Evolutionary conservation across 2,329 filamentous ascomycete genomes (phyloP), one percentile per base, ranked within the genome.

Genomic region (Penicillium sp.): DNA sequence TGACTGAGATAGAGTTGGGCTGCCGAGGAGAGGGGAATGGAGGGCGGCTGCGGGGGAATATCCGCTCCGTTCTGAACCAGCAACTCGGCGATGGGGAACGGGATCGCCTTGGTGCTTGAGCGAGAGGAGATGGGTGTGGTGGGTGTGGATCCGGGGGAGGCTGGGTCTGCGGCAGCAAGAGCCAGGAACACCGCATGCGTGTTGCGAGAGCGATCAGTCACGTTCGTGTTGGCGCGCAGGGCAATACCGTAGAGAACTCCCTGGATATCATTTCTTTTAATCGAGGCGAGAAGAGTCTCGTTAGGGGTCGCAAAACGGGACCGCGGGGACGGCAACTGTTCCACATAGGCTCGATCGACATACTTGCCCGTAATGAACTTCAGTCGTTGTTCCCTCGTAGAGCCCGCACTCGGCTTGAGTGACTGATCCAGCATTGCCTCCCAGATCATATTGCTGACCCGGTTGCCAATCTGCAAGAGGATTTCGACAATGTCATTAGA

Each of bases 401-500:
- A 89, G 60, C 86, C 83, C 0, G 89, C 80, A 0, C 78, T 75
- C 4, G 89, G 90, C 66, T 95, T 97, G 40, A 81, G 64, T 5
- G 79, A 74, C 23, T 80, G 79, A 51, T 96, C 89, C 23, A 97
- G 78, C 53, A 76, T 88, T 12, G 90, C 86, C 74, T 98, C 93
- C 89, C 91, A 98, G 18, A 98, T 80, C 85, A 92, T 92, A 71
- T 98, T 98, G 61, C 91, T 93, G 44, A 96, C 84, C 44, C 91
- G 83, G 68, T 98, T 98, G 54, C 95, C 95, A 55, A 98, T 84
- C 50, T 92, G 84, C 50, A 96, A 77, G 37, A 98, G 79, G 42
- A 98, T 80, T 66, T 98, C 95, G 68, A 98, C 87, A 67, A 97
- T 95, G 75, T 98, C 95, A 61, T 88, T 86, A 3, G 93, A 97